Base-by-base conservation (phyloP, 805 yeast species). In the Wickerhamiella hasegawae region DNA sequence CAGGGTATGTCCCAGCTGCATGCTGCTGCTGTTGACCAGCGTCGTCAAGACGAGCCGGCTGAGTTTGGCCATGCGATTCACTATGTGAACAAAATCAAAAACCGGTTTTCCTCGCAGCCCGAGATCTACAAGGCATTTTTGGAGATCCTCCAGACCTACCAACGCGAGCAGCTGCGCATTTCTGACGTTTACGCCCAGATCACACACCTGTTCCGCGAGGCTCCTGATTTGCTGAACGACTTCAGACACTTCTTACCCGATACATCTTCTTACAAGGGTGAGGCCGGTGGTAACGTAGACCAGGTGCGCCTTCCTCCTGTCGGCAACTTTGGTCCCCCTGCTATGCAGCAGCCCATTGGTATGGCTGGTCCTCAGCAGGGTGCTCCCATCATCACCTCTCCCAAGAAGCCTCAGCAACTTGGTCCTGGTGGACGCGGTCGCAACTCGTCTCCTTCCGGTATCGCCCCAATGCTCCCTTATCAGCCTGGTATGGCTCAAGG, bases 51-150 rank as follows among this genome's bases (percentile, higher is more conserved):
- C 18, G 72, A 69, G 2, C 95, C 92, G 32, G 87, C 84, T 14
- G 97, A 90, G 59, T 87, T 90, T 63, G 85, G 87, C 54, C 96
- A 90, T 55, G 98, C 98, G 15, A 90, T 90, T 43, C 78, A 77
- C 46, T 90, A 90, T 51, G 99, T 90, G 40, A 90, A 90, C 62
- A 84, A 85, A 59, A 90, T 90, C 53, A 92, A 92, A 55, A 85
- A 84, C 37, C 70, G 97, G 42, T 90, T 84, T 55, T 79, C 93
- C 16, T 71, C 75, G 49, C 94, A 85, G 55, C 98, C 98, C 1
- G 96, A 87, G 49, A 83, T 85, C 39, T 90, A 90, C 63, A 90
- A 90, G 59, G 84, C 76, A 47, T 90, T 90, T 47, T 63, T 92
- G 57, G 98, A 90, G 55, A 90, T 87, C 39, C 63, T 90, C 47